Percentiles rank a stretch among this genome's conserved stretches.
Conservation (phyloP, 768 basidiomycete species). For the Tylopilus sp. region DNA sequence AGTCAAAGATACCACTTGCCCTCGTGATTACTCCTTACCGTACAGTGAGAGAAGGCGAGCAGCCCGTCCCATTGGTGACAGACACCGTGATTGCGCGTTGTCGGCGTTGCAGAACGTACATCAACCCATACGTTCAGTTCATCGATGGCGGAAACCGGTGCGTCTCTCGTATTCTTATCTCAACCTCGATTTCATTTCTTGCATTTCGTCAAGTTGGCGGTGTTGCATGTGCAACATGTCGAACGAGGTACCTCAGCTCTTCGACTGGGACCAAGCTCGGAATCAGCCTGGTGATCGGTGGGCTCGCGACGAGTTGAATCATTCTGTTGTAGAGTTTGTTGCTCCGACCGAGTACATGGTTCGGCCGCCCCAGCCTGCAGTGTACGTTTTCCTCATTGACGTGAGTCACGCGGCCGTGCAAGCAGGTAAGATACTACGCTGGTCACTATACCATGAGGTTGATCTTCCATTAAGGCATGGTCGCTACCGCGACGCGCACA, state of each 20-base stretch:
- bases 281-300: conserved; percentile 96
- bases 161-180: conserved; percentile 17
- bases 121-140: conserved; percentile 96
- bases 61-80: conserved; percentile 82
- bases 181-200: conserved; percentile 1
- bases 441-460: background rate
- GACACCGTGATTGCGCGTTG: conserved; percentile 97
- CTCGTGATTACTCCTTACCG: conserved; percentile 90
- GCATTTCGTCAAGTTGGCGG: conserved; percentile 65
- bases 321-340: conserved; percentile 92
- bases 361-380: conserved; percentile 94
- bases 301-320: conserved; percentile 89
- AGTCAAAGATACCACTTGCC: conserved; percentile 87
- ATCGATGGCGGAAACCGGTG: conserved; percentile 95
- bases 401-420: conserved; percentile 91
- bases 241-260: conserved; percentile 96
- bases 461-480: conserved; percentile 66
- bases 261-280: conserved; percentile 94
- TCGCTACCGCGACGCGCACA: conserved; percentile 95
- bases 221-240: conserved; percentile 99
- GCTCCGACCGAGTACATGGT: conserved; percentile 99
- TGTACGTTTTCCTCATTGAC: conserved; percentile 96
- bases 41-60: conserved; percentile 77
- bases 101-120: conserved; percentile 93
- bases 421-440: conserved; percentile 55